Evolutionary conservation across 2,329 filamentous ascomycete genomes (phyloP).

Genomic region (Penicillium frequentans): DNA sequence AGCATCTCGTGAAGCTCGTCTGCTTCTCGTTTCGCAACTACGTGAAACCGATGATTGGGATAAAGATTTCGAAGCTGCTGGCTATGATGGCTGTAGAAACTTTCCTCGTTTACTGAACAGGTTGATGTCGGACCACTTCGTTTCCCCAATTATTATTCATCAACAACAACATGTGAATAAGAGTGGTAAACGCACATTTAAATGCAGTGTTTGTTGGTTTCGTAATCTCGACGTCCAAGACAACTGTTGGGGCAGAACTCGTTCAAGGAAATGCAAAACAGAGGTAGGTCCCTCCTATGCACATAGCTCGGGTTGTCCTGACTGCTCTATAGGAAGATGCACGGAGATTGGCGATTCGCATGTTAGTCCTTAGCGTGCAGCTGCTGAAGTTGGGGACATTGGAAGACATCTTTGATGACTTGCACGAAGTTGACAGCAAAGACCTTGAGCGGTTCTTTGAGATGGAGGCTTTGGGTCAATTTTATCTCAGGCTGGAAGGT

Average conservation of each 20-base stretch:
- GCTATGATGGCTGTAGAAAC: not conserved
- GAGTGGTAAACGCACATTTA: too few relatives aligned
- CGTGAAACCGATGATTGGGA: not conserved
- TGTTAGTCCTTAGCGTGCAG: not conserved
- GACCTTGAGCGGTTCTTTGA: not conserved
- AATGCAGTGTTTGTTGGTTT: too few relatives aligned
- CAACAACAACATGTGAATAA: not conserved
- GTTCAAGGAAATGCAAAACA: not conserved
- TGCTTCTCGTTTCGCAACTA: not conserved
- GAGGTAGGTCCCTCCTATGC: not conserved
- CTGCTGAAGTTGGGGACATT: not conserved
- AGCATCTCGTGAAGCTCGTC: not conserved
- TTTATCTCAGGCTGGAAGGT: not conserved
- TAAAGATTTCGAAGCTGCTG: not conserved
- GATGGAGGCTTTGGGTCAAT: not conserved
- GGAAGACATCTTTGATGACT: not conserved
- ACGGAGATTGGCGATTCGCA: not conserved
- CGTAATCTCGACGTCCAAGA: too few relatives aligned
- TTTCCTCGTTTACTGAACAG: not conserved
- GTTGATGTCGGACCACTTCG: not conserved
- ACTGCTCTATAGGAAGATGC: not conserved
- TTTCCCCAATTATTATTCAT: not conserved
- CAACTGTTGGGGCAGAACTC: too few relatives aligned
- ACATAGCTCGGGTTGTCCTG: not conserved
- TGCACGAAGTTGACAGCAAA: not conserved